Evolutionary conservation across 2,329 filamentous ascomycete genomes (phyloP), one percentile per base, ranked within the genome.

Genomic region (Clarireedia hainanense): DNA sequence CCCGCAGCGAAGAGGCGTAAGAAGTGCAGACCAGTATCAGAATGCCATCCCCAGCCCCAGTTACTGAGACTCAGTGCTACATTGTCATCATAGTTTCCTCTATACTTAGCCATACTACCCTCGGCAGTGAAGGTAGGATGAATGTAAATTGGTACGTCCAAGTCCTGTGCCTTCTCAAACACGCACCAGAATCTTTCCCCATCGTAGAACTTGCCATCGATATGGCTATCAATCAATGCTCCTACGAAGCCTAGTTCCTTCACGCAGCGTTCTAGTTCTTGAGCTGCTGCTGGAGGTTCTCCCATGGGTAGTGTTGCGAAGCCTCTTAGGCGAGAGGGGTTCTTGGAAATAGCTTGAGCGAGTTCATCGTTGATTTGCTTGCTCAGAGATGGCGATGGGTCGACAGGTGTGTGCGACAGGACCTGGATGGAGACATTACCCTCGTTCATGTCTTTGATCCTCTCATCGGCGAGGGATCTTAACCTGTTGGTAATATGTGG

Each of bases 11-110:
- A 83, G 2, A 84, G 71, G 12, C 72, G 69, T 15, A 80, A 61
- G 6, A 80, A 60, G 50, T 77, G 75, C 34, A 80, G 63, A 0
- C 72, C 78, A 0, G 75, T 76, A 9, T 78, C 73, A 6, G 68
- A 67, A 61, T 82, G 80, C 74, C 78, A 80, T 6, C 76, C 76
- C 67, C 73, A 78, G 0, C 72, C 75, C 42, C 67, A 72, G 14
- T 71, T 69, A 7, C 71, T 71, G 50, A 80, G 66, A 9, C 67
- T 64, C 14, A 55, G 24, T 2, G 65, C 69, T 0, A 69, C 65
- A 0, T 51, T 56, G 2, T 65, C 57, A 14, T 62, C 55, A 52
- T 71, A 71, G 37, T 67, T 67, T 1, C 68, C 70, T 27, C 59
- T 55, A 57, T 68, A 72, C 40, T 62, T 60, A 3, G 54, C 27